A percentile compares a stretch with the other conserved stretches of the same genome.
phyloP scores from a whole-genome alignment of 257 asterid species.

The Datura wrightii region DNA sequence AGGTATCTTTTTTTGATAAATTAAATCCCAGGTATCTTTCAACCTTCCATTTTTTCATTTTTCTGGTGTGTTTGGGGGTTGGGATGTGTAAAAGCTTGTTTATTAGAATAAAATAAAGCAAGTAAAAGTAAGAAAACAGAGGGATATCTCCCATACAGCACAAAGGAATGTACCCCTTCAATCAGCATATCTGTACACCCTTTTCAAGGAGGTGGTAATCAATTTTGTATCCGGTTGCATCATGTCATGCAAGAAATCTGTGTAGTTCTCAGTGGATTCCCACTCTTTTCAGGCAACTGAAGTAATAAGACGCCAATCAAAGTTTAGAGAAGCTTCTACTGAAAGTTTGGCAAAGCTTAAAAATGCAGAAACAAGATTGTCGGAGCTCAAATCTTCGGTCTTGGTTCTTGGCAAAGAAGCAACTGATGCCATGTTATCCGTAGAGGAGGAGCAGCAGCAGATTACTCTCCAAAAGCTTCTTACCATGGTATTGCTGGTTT shows the following conservation, averaged over 20 bases:
- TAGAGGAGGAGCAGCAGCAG: constrained; percentile 88
- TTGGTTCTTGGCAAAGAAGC: constrained; percentile 89
- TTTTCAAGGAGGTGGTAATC: constrained; percentile 12
- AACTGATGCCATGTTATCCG: constrained; percentile 82
- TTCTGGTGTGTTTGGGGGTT: neutral
- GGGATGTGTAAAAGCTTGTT: neutral
- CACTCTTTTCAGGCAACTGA: constrained; percentile 72
- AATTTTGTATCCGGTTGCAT: neutral
- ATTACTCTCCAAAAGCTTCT: constrained; percentile 77
- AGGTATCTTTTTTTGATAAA: constrained; percentile 51
- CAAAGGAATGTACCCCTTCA: constrained; percentile 18
- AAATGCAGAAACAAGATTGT: constrained; percentile 71
- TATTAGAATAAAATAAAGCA: neutral
- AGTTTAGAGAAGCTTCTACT: constrained; percentile 75
- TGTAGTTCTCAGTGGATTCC: constrained; percentile 16
- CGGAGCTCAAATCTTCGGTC: constrained; percentile 82
- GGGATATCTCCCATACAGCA: neutral
- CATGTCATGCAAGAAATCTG: constrained; percentile 30
- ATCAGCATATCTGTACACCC: constrained; percentile 5
- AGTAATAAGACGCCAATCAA: constrained; percentile 83
- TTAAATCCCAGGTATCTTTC: constrained; percentile 75
- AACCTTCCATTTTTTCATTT: constrained; percentile 1
- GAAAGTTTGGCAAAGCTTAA: constrained; percentile 76
- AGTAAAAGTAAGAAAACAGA: neutral
- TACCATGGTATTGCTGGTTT: constrained; percentile 58